Evolutionary conservation across 179 eudicot species (phyloP).

Genomic region (Gypsophila paniculata): DNA sequence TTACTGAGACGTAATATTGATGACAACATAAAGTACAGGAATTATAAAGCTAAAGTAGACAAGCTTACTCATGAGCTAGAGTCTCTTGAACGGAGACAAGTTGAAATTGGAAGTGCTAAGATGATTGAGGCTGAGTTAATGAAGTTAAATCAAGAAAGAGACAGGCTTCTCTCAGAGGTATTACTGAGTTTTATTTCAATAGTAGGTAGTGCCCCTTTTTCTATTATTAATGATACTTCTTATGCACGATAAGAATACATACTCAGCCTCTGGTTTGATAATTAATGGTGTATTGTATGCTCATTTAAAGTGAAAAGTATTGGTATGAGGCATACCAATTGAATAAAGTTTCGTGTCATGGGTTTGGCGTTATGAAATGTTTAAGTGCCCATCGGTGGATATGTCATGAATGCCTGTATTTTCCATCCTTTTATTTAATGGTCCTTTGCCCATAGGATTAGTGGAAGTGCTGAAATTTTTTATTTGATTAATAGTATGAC

Average conservation of each 20-base stretch:
- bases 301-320: neutral
- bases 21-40: constrained; percentile 65
- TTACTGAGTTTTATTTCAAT: neutral
- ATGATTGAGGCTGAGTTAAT: constrained; percentile 49
- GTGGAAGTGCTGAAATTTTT: too few species aligned
- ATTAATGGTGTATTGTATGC: constrained; percentile 4
- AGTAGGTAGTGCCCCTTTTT: neutral
- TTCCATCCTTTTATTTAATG: too few species aligned
- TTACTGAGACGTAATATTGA: constrained; percentile 57
- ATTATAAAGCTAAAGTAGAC: constrained; percentile 52
- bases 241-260: neutral
- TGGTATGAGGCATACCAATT: neutral
- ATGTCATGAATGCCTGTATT: neutral
- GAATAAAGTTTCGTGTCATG: neutral
- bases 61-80: constrained; percentile 62
- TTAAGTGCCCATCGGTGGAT: neutral
- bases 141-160: constrained; percentile 71
- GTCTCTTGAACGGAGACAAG: constrained; percentile 52
- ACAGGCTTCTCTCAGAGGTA: constrained; percentile 88
- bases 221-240: constrained; percentile 1
- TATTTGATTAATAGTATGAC: too few species aligned
- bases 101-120: constrained; percentile 56
- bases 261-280: neutral
- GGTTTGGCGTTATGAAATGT: neutral
- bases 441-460: too few species aligned